Evolutionary conservation across 495 filamentous ascomycete species (phyloP).

Genomic region (Daldinia concentrica): DNA sequence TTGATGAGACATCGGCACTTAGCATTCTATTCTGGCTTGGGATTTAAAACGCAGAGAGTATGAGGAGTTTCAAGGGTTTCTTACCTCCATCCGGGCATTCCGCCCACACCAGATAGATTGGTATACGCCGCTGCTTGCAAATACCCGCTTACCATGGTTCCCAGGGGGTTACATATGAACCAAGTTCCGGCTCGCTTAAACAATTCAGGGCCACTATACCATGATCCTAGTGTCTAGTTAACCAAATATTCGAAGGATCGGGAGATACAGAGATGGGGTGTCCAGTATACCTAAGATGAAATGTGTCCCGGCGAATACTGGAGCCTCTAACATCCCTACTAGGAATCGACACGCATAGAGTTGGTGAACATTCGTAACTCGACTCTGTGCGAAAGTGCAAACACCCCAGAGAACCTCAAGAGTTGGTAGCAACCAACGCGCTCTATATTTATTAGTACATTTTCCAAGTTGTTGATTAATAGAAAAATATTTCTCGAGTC

Average conservation of each 20-base stretch:
- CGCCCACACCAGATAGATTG: slow-evolving; percentile 54
- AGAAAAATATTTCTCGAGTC: slow-evolving; percentile 38
- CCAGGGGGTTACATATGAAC: slow-evolving; percentile 48
- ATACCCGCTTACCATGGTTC: slow-evolving; percentile 50
- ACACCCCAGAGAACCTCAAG: slow-evolving; percentile 52
- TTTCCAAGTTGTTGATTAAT: neutral
- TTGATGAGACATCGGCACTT: neutral
- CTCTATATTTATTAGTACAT: slow-evolving; percentile 36
- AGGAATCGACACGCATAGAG: slow-evolving; percentile 54
- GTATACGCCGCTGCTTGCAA: slow-evolving; percentile 60
- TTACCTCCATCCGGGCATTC: slow-evolving; percentile 57
- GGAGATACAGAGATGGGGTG: neutral
- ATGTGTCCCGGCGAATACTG: slow-evolving; percentile 50
- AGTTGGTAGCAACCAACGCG: slow-evolving; percentile 51
- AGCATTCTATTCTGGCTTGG: neutral
- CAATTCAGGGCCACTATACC: slow-evolving; percentile 44
- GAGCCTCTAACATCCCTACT: slow-evolving; percentile 61
- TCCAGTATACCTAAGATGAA: slow-evolving; percentile 38
- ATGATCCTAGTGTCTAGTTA: slow-evolving; percentile 46
- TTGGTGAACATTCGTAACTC: slow-evolving; percentile 44
- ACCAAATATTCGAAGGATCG: neutral
- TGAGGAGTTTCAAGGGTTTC: neutral
- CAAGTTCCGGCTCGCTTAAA: slow-evolving; percentile 51
- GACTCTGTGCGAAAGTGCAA: slow-evolving; percentile 50
- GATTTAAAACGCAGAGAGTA: neutral